phyloP scores from a whole-genome alignment of 2,329 filamentous ascomycete genomes.

The Botryotinia narcissicola region DNA sequence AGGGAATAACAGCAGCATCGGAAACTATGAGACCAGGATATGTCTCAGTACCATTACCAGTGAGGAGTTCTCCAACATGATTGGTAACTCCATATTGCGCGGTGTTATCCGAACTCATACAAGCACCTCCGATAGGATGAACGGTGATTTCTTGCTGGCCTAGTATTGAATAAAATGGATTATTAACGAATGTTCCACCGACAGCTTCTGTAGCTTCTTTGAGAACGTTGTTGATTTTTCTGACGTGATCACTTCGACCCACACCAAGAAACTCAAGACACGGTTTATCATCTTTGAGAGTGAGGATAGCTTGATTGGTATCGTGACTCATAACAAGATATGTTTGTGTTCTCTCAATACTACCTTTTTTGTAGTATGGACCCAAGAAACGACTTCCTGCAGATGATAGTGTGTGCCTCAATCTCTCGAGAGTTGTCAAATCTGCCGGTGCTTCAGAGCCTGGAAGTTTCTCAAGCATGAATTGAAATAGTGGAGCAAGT shows the following conservation, averaged over 20 bases:
- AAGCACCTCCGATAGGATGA: slow-evolving; percentile 64
- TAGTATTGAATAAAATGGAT: slow-evolving; percentile 56
- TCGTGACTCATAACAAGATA: slow-evolving; percentile 52
- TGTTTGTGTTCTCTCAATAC: slow-evolving; percentile 58
- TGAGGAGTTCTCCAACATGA: slow-evolving; percentile 59
- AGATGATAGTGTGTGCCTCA: slow-evolving; percentile 49
- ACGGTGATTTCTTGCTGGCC: slow-evolving; percentile 60
- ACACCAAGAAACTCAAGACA: slow-evolving; percentile 59
- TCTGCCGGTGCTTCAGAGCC: slow-evolving; percentile 44
- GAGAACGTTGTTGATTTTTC: slow-evolving; percentile 51
- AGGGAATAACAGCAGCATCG: slow-evolving; percentile 61
- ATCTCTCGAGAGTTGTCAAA: slow-evolving; percentile 42
- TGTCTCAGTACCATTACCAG: slow-evolving; percentile 49
- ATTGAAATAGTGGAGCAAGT: slow-evolving; percentile 54
- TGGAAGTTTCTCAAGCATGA: slow-evolving; percentile 54
- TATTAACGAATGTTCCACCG: slow-evolving; percentile 59
- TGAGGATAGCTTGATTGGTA: slow-evolving; percentile 56
- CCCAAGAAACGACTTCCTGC: slow-evolving; percentile 56
- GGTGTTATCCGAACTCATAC: slow-evolving; percentile 59
- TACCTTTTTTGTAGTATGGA: slow-evolving; percentile 54
- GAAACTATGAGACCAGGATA: slow-evolving; percentile 59
- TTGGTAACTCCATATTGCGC: slow-evolving; percentile 58
- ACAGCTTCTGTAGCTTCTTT: slow-evolving; percentile 54
- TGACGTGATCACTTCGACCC: slow-evolving; percentile 54
- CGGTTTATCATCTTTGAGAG: slow-evolving; percentile 58